Base-by-base conservation (phyloP, 306 rosid species). In the Acacia melanoxylon region DNA sequence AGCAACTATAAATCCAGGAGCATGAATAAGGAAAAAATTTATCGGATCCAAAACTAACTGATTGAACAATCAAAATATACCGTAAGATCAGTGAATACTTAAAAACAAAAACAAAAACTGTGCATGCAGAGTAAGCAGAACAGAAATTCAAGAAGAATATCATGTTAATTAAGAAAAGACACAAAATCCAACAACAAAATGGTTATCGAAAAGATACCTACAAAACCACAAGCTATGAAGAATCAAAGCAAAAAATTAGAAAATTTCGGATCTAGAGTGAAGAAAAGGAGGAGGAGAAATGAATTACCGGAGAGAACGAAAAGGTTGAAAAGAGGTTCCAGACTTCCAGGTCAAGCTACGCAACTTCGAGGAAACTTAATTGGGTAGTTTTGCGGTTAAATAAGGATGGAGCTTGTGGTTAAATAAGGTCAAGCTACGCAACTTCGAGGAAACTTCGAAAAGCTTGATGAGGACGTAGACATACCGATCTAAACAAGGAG, bases 271-370 rank as follows among this genome's bases (percentile, higher is more conserved):
- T 85, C 86, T 37, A 67, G 78, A 71, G 9, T n/a, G 62, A n/a
- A 20, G 62, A 54, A 5, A 17, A 54, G 4, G 3, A 54, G 11
- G 74, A 79, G 44, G 74, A 40, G 22, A 16, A 61, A 22, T 15
- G 68, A 70, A 87, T 33, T 81, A 84, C 87, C 78, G 85, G 22
- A 31, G 49, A 22, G 72, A 59, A 67, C 76, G 59, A 42, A 29
- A 35, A 37, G 74, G 80, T 33, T 41, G 75, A n/a, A 54, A 20
- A 20, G 56, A 16, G n/a, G 41, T 37, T 37, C 41, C 41, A 37
- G 8, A 37, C 2, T 19, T 52, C 59, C 10, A 1, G 59, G 59
- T 52, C 59, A 52, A 49, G n/a, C n/a, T 16, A 49, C 17, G 56
- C 20, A 49, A 49, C 56, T 17, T 49, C 56, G n/a, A 15, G 56